Conservation (phyloP, 768 basidiomycete species). For the Termitomyces sp. region DNA sequence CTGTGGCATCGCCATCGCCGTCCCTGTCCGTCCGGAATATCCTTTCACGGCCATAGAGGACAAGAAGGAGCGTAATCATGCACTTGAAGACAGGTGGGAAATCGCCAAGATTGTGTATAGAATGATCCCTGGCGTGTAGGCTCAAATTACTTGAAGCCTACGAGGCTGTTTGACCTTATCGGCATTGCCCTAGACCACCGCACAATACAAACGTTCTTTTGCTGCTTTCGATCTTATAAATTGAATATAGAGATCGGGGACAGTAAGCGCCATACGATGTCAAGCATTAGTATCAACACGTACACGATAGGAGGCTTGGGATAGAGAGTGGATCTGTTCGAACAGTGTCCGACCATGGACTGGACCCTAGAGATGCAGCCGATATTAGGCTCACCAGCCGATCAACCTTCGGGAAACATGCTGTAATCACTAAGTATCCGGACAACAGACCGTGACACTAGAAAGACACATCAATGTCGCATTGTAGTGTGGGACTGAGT, state of each 20-base stretch:
- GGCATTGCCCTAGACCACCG: constrained; percentile 7
- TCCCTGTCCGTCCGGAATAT: constrained; percentile 1
- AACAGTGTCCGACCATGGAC: no score
- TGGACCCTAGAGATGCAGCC: no score
- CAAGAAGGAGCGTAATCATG: constrained; percentile 5
- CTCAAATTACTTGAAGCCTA: no score
- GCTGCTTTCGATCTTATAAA: constrained; percentile 5
- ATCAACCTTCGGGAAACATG: no score
- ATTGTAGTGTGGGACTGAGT: no score
- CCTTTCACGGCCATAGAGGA: constrained; percentile 1
- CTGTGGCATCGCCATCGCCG: neutral
- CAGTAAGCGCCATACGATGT: neutral
- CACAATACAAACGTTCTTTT: constrained; percentile 2
- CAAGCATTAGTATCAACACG: neutral
- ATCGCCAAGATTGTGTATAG: constrained; percentile 9
- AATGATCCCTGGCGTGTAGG: constrained; percentile 1
- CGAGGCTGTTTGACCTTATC: neutral
- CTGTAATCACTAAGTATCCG: no score
- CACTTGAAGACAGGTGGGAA: constrained; percentile 3
- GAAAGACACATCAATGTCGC: no score
- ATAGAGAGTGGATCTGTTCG: neutral
- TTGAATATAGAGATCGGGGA: neutral
- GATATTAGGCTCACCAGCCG: no score
- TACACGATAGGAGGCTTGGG: constrained; percentile 4
- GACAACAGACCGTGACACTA: no score